Conservation (phyloP, 163 green algal species). For the Prototheca cutis region DNA sequence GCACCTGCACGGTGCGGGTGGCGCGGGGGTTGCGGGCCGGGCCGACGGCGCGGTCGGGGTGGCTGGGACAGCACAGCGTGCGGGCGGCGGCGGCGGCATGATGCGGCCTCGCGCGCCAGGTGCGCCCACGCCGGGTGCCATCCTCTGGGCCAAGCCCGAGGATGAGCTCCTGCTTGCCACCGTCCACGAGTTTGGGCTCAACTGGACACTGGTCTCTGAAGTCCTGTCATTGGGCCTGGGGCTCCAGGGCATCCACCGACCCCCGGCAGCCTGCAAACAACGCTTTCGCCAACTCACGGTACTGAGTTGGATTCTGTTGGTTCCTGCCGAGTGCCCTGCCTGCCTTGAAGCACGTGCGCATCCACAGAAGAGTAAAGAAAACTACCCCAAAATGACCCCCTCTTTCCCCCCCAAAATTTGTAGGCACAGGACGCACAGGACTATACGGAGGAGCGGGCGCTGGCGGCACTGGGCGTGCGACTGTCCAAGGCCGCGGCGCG, state of each 20-base stretch:
- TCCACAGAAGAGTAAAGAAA: too few relatives aligned
- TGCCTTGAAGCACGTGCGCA: too few relatives aligned
- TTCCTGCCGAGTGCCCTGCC: too few relatives aligned
- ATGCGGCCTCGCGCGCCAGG: not conserved
- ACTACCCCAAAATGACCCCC: too few relatives aligned
- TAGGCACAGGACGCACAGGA: constrained; percentile 2
- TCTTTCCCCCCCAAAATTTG: too few relatives aligned
- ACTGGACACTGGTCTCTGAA: constrained; percentile 60
- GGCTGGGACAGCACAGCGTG: not conserved
- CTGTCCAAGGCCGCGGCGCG: constrained; percentile 25
- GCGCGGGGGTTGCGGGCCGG: not conserved
- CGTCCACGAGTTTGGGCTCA: constrained; percentile 59
- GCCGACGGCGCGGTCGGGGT: not conserved
- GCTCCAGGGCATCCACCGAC: constrained; percentile 34
- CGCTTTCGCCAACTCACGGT: constrained; percentile 35
- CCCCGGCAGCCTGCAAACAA: constrained; percentile 17
- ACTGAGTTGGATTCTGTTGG: too few relatives aligned
- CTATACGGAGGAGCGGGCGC: constrained; percentile 26
- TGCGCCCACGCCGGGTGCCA: not conserved
- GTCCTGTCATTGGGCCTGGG: constrained; percentile 28
- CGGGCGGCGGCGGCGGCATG: not conserved
- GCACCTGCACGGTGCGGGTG: constrained; percentile 4
- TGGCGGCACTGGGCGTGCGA: constrained; percentile 2
- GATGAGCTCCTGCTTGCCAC: constrained; percentile 53
- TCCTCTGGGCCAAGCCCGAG: constrained; percentile 25